Evolutionary conservation across 345 rosid species (phyloP).

Genomic region (Eucalyptus erythrocorys): DNA sequence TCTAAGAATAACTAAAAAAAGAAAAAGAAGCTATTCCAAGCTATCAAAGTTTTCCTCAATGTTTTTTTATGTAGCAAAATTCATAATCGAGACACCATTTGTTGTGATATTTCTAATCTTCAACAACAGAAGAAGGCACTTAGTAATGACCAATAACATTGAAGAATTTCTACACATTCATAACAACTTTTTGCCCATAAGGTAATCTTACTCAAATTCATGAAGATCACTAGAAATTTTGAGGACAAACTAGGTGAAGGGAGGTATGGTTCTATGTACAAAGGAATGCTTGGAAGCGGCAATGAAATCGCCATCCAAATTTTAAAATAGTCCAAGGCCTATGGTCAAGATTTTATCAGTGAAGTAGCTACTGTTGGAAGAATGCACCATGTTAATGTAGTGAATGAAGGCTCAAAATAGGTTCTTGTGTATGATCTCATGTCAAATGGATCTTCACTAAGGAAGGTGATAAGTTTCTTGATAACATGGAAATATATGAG

Average conservation of each 20-base stretch:
- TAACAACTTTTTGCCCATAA: too few species aligned
- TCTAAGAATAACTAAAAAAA: too few species aligned
- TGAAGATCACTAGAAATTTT: too few species aligned
- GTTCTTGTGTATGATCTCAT: not conserved
- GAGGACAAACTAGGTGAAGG: too few species aligned
- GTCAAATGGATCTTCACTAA: not conserved
- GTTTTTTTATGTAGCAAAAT: too few species aligned
- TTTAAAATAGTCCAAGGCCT: not conserved
- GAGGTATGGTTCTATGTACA: not conserved
- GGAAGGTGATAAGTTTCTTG: not conserved
- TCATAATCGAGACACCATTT: too few species aligned
- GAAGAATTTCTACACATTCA: too few species aligned
- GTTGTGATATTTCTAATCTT: too few species aligned
- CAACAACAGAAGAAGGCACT: too few species aligned
- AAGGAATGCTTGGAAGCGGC: not conserved
- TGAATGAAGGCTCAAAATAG: not conserved
- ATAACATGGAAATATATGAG: not conserved
- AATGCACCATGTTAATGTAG: not conserved
- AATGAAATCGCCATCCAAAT: fast-evolving
- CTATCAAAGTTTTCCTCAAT: not conserved
- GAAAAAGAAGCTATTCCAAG: not conserved
- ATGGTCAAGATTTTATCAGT: not conserved
- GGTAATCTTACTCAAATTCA: too few species aligned
- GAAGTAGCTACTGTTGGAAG: not conserved
- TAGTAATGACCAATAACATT: fast-evolving